These are phyloP conservation scores for Lignosus rhinocerotis DNA, from an alignment of 1,284 basidiomycete genomes.

Conservation along the genomic window DNA sequence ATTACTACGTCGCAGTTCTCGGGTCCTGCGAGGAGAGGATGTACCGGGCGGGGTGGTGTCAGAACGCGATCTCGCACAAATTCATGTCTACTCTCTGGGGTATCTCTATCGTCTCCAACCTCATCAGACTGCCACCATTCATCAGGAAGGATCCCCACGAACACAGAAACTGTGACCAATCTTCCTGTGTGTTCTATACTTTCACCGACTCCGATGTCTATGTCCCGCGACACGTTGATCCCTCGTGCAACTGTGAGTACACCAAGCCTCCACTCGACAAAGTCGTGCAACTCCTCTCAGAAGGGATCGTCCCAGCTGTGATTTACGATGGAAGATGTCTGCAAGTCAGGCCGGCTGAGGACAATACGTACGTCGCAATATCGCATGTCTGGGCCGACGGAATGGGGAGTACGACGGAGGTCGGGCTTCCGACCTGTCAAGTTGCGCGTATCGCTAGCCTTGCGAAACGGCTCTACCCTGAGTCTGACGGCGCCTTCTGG, in stretches of 20 bases:
- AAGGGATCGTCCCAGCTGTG: background rate
- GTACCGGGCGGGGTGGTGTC: slow-evolving; percentile 15
- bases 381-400: slow-evolving; percentile 27
- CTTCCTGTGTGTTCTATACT: slow-evolving; percentile 8
- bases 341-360: background rate
- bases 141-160: background rate
- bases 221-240: slow-evolving; percentile 7
- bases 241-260: slow-evolving; percentile 7
- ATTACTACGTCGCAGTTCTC: background rate
- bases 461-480: slow-evolving; percentile 5
- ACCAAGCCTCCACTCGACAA: slow-evolving; percentile 8
- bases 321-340: background rate
- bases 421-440: slow-evolving; percentile 19
- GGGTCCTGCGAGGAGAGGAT: slow-evolving; percentile 3
- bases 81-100: background rate
- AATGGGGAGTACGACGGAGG: slow-evolving; percentile 22
- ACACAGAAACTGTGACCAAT: slow-evolving; percentile 8
- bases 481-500: slow-evolving; percentile 17
- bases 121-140: slow-evolving; percentile 7
- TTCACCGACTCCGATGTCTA: slow-evolving; percentile 2
- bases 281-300: slow-evolving; percentile 4
- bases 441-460: slow-evolving; percentile 10
- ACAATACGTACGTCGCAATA: slow-evolving; percentile 17
- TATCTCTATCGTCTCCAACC: slow-evolving; percentile 4
- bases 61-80: background rate